A percentile compares a stretch with the other conserved stretches of the same genome.
Conservation (phyloP, 805 yeast genomes). For the Candida pseudofarinosa region DNA sequence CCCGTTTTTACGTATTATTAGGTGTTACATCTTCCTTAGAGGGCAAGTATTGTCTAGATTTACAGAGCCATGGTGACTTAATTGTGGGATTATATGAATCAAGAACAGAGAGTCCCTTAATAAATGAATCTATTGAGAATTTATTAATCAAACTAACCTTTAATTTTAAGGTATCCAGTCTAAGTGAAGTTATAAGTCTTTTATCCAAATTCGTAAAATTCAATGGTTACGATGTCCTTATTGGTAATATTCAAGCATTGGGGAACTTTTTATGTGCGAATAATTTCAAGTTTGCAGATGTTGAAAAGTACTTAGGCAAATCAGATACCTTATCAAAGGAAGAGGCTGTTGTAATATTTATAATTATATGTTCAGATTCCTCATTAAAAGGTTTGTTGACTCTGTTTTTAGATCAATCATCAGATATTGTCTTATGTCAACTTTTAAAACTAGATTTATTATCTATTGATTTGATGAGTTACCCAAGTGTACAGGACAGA, state of each 20-base stretch:
- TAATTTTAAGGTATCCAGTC: slow-evolving; percentile 25
- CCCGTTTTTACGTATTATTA: slow-evolving; percentile 54
- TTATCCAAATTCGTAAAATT: slow-evolving; percentile 38
- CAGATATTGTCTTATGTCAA: slow-evolving; percentile 2
- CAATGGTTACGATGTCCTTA: slow-evolving; percentile 26
- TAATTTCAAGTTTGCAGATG: background rate
- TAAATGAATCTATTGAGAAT: slow-evolving; percentile 48
- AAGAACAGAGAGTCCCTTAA: slow-evolving; percentile 49
- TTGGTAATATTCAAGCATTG: slow-evolving; percentile 12
- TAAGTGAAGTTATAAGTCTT: slow-evolving; percentile 19
- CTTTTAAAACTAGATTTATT: background rate
- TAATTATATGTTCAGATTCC: background rate
- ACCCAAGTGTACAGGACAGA: background rate
- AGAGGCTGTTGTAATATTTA: background rate
- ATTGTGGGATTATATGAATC: slow-evolving; percentile 30
- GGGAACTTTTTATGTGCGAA: slow-evolving; percentile 12
- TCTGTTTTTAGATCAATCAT: background rate
- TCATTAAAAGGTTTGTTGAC: background rate
- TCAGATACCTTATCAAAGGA: background rate
- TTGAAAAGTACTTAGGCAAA: background rate
- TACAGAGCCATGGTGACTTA: slow-evolving; percentile 21
- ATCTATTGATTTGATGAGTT: background rate
- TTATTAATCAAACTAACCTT: slow-evolving; percentile 45
- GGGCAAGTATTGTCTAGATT: slow-evolving; percentile 17
- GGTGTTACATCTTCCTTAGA: slow-evolving; percentile 58